Conservation (phyloP, 2,329 filamentous ascomycete genomes). For the Fusarium annulatum region DNA sequence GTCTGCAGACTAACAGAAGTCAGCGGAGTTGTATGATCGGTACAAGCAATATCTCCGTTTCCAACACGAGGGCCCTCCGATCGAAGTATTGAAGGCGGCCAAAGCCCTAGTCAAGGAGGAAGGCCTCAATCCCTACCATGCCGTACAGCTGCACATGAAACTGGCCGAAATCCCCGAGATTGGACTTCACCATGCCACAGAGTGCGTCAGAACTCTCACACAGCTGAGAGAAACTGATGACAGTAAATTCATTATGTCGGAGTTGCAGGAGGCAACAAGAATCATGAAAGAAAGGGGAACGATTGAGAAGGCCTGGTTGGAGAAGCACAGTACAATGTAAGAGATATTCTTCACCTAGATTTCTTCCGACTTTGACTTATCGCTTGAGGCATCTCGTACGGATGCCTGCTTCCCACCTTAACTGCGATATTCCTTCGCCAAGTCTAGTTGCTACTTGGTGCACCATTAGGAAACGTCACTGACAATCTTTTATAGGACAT, state of each 20-base stretch:
- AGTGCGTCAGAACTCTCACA: accelerated
- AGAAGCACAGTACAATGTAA: not conserved
- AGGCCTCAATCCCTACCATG: not conserved
- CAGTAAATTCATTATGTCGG: accelerated
- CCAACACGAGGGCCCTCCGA: not conserved
- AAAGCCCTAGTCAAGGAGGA: not conserved
- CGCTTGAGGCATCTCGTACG: not conserved
- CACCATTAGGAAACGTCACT: not conserved
- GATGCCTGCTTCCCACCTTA: not conserved
- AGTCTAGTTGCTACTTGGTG: not conserved
- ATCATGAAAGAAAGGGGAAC: not conserved
- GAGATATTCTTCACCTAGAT: not conserved
- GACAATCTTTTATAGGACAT: not conserved
- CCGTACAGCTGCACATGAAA: not conserved
- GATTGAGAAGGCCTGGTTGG: accelerated
- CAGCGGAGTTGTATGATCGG: not conserved
- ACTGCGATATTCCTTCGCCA: not conserved
- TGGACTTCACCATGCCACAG: not conserved
- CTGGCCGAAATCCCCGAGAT: not conserved
- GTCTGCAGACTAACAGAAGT: not conserved
- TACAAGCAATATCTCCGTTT: not conserved
- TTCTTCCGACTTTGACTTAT: not conserved
- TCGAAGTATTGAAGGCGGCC: not conserved
- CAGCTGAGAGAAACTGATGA: not conserved
- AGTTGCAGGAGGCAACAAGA: not conserved